phyloP scores from a whole-genome alignment of 2,329 filamentous ascomycete species.

The Penicillium oxalicum region DNA sequence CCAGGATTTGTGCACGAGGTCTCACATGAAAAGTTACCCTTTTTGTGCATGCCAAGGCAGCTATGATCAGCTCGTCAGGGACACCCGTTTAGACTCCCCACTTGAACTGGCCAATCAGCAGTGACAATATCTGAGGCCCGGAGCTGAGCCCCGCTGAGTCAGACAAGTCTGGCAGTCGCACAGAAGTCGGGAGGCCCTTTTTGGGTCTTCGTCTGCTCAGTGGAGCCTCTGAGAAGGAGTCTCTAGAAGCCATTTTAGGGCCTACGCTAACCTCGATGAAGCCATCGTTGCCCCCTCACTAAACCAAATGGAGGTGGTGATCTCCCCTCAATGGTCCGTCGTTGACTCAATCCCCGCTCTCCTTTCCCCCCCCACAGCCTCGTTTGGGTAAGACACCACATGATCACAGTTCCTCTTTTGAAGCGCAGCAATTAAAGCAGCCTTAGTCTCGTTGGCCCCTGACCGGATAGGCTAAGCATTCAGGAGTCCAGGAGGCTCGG shows the following conservation, averaged over 20 bases:
- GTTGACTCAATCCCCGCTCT: background rate
- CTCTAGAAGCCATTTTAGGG: too few species aligned
- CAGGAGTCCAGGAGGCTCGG: too few species aligned
- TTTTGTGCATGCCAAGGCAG: background rate
- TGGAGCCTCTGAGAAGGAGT: too few species aligned
- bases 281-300: too few species aligned
- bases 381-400: conserved; percentile 9
- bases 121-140: background rate
- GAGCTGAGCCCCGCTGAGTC: background rate
- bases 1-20: background rate
- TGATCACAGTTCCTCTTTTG: background rate
- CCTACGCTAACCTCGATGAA: too few species aligned
- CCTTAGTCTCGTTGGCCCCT: too few species aligned
- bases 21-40: conserved; percentile 3
- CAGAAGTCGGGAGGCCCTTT: background rate
- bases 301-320: background rate
- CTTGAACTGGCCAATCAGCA: background rate
- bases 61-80: background rate
- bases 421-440: background rate
- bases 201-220: background rate
- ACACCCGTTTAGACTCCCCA: background rate
- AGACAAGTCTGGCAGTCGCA: background rate
- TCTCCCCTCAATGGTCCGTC: background rate
- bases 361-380: background rate
- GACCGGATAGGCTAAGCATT: too few species aligned